Base-by-base conservation (phyloP, 768 basidiomycete species). In the Holtermannia corniformis region DNA sequence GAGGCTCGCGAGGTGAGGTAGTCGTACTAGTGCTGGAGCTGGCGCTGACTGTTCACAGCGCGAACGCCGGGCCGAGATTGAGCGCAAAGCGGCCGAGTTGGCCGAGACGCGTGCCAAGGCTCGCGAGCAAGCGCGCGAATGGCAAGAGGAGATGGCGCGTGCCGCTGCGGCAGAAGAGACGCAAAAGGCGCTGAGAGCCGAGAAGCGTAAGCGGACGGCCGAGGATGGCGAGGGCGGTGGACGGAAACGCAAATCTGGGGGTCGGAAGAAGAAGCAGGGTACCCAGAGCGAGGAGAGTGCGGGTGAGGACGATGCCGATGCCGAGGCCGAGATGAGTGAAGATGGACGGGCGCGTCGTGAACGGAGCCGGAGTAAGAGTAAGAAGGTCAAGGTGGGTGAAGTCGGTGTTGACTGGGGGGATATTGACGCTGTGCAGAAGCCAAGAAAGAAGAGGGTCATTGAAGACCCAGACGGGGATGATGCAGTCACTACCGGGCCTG, bases 261-360 rank as follows among this genome's bases (percentile, higher is more conserved):
- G 60, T 26, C 28, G 49, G 23, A 58, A 52, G 41, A 54, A 58
- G 40, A 57, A 56, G 41, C 59, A 58, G 44, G 44, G 47, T 23
- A 49, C 25, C 27, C 55, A 78, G 76, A 75, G 75, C 59, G 69
- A 74, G 78, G 41, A 89, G 86, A 77, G 88, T 84, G 75, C 79
- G 11, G 81, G 84, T 26, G 87, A 88, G 56, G 86, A 87, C 10
- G 87, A 89, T 37, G 82, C 79, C 13, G 86, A 84, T 10, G 87
- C 85, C 23, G 77, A 78, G 40, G 66, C 74, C 27, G 86, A 84
- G 75, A 87, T 85, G 70, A 83, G 61, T 28, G 56, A 47, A 41
- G 50, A 42, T n/a, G 49, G 25, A 37, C 50, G 51, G 11, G 59
- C 62, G 54, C 59, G 58, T 32, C 41, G 56, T 21, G 45, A 57